These are phyloP conservation scores for Sordaria brevicollis DNA, from an alignment of 495 filamentous ascomycete genomes.

Conservation along the genomic window DNA sequence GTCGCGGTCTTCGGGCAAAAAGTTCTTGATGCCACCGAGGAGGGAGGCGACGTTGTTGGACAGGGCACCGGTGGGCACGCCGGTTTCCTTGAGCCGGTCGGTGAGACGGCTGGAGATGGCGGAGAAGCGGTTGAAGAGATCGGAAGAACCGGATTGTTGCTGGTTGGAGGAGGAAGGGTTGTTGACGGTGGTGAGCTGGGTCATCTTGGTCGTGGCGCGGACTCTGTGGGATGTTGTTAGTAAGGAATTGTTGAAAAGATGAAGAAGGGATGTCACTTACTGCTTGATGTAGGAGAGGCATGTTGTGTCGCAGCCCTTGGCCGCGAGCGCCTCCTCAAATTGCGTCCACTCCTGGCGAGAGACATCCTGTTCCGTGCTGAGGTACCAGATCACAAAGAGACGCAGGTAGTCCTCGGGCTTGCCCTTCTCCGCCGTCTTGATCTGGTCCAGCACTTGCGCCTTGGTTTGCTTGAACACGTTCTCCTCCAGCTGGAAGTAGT, in stretches of 20 bases:
- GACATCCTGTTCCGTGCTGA: slow-evolving; percentile 88
- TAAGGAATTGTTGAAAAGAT: neutral
- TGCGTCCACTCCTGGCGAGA: slow-evolving; percentile 69
- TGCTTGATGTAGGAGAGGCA: slow-evolving; percentile 77
- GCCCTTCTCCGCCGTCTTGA: slow-evolving; percentile 73
- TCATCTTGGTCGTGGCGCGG: slow-evolving; percentile 94
- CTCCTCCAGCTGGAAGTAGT: slow-evolving; percentile 93
- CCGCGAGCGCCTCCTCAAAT: slow-evolving; percentile 78
- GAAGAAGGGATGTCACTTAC: slow-evolving; percentile 32
- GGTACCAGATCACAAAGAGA: slow-evolving; percentile 93
- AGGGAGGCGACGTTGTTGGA: slow-evolving; percentile 80
- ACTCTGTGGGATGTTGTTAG: slow-evolving; percentile 49
- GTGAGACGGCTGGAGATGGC: slow-evolving; percentile 84
- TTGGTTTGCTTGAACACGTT: slow-evolving; percentile 89
- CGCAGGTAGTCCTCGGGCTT: slow-evolving; percentile 80
- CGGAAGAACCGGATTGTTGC: slow-evolving; percentile 45
- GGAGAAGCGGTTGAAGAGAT: slow-evolving; percentile 82
- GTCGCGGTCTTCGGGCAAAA: slow-evolving; percentile 89
- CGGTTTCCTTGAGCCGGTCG: slow-evolving; percentile 85
- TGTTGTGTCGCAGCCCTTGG: slow-evolving; percentile 60
- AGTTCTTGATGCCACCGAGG: slow-evolving; percentile 98
- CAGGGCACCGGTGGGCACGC: slow-evolving; percentile 48
- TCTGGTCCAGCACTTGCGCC: slow-evolving; percentile 75
- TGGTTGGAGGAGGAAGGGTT: slow-evolving; percentile 54
- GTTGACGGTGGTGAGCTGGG: slow-evolving; percentile 79